Percentiles rank a stretch among this genome's conserved stretches.
Conservation (phyloP, 108 stramenopile species). For the Skeletonema menzelii region DNA sequence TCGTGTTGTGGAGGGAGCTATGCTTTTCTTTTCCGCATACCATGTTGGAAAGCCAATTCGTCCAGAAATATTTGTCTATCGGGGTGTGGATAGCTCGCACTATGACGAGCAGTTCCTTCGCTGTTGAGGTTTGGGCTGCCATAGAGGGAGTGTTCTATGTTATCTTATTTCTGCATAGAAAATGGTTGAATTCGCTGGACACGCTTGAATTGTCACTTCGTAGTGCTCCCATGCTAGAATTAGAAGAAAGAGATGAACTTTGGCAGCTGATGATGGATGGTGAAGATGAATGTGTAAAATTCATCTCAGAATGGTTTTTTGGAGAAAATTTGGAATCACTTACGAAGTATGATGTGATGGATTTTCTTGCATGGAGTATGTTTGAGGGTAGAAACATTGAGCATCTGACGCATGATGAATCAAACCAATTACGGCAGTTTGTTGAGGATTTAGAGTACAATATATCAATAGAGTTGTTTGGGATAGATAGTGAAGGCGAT, state of each 20-base stretch:
- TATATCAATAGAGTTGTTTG: slow-evolving; percentile 68
- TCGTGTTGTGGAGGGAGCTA: slow-evolving; percentile 75
- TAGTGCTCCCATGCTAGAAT: slow-evolving; percentile 75
- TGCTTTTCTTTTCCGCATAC: slow-evolving; percentile 60
- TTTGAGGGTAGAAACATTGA: slow-evolving; percentile 90
- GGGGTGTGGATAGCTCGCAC: slow-evolving; percentile 52
- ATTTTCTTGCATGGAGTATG: slow-evolving; percentile 81
- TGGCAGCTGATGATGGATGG: slow-evolving; percentile 72
- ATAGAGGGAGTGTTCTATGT: slow-evolving; percentile 85
- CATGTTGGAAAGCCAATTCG: slow-evolving; percentile 42
- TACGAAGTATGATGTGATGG: slow-evolving; percentile 78
- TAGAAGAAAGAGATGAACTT: slow-evolving; percentile 56
- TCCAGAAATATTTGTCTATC: slow-evolving; percentile 57
- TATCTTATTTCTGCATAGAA: slow-evolving; percentile 54
- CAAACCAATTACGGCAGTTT: slow-evolving; percentile 70
- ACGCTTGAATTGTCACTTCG: slow-evolving; percentile 75
- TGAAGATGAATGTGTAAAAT: slow-evolving; percentile 53
- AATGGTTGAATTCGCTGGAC: slow-evolving; percentile 70
- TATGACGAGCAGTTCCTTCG: slow-evolving; percentile 54
- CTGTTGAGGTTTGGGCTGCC: slow-evolving; percentile 77
- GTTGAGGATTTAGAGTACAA: slow-evolving; percentile 68
- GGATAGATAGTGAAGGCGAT: slow-evolving; percentile 33
- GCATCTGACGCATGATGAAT: slow-evolving; percentile 79
- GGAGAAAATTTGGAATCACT: slow-evolving; percentile 70
- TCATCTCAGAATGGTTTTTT: slow-evolving; percentile 88